phyloP scores from a whole-genome alignment of 768 basidiomycete genomes.

The Dendrothele bispora region DNA sequence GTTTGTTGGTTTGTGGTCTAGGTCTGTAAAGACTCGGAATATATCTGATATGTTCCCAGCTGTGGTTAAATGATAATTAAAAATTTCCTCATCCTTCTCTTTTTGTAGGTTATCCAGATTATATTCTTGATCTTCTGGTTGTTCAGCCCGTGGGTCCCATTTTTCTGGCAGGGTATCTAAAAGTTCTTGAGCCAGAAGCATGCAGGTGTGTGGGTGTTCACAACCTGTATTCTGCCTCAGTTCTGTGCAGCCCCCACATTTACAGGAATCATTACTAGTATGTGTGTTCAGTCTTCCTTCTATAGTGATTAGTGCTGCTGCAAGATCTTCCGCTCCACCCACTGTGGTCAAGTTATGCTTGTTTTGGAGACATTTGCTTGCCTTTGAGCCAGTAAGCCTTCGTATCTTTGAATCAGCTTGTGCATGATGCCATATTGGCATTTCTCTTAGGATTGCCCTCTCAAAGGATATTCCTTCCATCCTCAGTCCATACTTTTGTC shows the following conservation, averaged over 20 bases:
- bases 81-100: neutral
- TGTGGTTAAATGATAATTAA: neutral
- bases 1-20: neutral
- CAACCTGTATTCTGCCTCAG: neutral
- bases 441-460: slow-evolving; percentile 1
- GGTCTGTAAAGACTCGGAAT: slow-evolving; percentile 9
- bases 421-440: slow-evolving; percentile 13
- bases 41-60: neutral
- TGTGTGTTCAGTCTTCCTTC: neutral
- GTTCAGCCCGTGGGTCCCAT: slow-evolving; percentile 10
- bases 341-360: slow-evolving; percentile 8
- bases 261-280: neutral
- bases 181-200: neutral
- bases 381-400: neutral
- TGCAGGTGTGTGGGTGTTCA: slow-evolving; percentile 8
- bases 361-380: slow-evolving; percentile 5
- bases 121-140: slow-evolving; percentile 8
- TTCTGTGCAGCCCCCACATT: slow-evolving; percentile 2
- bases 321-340: slow-evolving; percentile 7
- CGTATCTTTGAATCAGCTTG: neutral
- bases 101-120: neutral
- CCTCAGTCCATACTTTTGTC: slow-evolving; percentile 6
- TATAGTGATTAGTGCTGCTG: neutral
- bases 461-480: slow-evolving; percentile 10
- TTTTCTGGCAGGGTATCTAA: slow-evolving; percentile 7